A percentile compares a stretch with the other conserved stretches of the same genome.
Evolutionary conservation across 2,329 filamentous ascomycete genomes (phyloP).

Genomic region (Aspergillus sp.): DNA sequence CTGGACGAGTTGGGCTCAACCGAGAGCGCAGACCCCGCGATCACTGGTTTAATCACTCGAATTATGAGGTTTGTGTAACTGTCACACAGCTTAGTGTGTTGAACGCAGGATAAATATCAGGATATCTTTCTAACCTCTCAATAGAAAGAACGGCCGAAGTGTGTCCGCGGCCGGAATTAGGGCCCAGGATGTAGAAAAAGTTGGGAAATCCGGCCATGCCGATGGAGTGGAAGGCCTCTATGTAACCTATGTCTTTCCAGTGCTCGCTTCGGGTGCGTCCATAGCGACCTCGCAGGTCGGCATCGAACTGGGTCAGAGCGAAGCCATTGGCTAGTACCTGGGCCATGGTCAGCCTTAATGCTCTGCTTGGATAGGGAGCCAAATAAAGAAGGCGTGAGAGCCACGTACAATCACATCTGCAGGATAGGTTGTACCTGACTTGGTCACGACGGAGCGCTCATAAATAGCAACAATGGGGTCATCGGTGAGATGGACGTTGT

Average conservation of each 20-base stretch:
- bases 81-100: not conserved
- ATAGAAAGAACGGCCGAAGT: constrained; percentile 15
- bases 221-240: constrained; percentile 16
- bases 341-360: not conserved
- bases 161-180: constrained; percentile 13
- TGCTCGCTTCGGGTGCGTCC: constrained; percentile 12
- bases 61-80: constrained; percentile 14
- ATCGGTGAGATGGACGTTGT: constrained; percentile 2
- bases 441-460: not conserved
- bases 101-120: not conserved
- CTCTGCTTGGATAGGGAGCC: not conserved
- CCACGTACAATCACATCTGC: constrained; percentile 6
- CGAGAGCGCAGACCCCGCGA: constrained; percentile 4
- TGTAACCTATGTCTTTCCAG: constrained; percentile 15
- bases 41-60: constrained; percentile 10
- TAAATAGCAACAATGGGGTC: not conserved
- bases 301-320: constrained; percentile 16
- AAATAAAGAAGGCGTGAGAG: not conserved
- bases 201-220: constrained; percentile 21
- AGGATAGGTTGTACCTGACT: constrained; percentile 2
- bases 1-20: constrained; percentile 12
- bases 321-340: constrained; percentile 18
- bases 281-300: constrained; percentile 12
- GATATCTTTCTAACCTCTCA: constrained; percentile 12
- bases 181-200: constrained; percentile 20